Base-by-base conservation (phyloP, 371 early-diverging fungal species). In the Blakeslea trispora region DNA sequence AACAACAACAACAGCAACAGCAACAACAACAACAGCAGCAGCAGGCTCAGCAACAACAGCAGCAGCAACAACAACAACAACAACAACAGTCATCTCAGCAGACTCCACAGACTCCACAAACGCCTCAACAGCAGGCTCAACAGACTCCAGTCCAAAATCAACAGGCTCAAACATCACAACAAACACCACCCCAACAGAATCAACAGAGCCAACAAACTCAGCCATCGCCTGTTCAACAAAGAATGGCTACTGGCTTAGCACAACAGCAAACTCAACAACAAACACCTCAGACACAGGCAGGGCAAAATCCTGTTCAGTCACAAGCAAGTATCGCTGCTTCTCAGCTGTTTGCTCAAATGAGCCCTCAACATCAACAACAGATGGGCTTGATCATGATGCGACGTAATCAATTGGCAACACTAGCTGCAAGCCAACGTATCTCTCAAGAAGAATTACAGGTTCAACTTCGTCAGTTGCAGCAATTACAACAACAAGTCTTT, bases 361-460 rank as follows among this genome's bases (percentile, higher is more conserved):
- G 55, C 21, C 75, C 71, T 32, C 71, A 77, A 23, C 79, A 75
- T 34, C 76, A 75, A 32, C 70, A 68, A 24, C 78, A 77, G 59
- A 60, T 75, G 68, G 58, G 64, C 28, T 18, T 53, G 2, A 35
- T 75, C 6, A 54, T 72, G 11, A 34, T 68, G 15, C 78, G 64
- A 21, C 65, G 76, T 19, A 72, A 77, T 17, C 77, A 77, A n/a
- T 57, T 82, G 24, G 28, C 59, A 13, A 40, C 43, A 1, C 35
- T 67, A 9, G 45, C 65, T 6, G 50, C 57, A 1, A 61, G 61
- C 32, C 65, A 72, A 40, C 48, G 40, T 35, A 72, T 72, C 17
- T 58, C 73, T 4, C 57, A 59, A 7, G 72, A 70, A 45, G 64
- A 69, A 13, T 48, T 59, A 11, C 67, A 69, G 31, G 50, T 45